Base-by-base conservation (phyloP, 1,139 yeast genomes). In the Magnusiomyces starmeri region DNA sequence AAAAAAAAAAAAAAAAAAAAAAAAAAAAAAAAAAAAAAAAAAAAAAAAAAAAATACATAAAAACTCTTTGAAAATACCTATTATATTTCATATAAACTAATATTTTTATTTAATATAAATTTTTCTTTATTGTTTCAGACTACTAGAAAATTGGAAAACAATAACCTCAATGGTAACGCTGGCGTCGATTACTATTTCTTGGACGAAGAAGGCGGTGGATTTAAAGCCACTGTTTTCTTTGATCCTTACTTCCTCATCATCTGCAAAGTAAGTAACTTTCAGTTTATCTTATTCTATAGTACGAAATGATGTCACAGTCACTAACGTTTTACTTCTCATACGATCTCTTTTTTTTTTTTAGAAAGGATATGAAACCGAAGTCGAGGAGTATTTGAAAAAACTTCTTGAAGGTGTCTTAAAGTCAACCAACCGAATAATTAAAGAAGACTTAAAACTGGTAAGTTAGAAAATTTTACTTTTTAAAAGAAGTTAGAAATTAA, bases 121-220 rank as follows among this genome's bases (percentile, higher is more conserved):
- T 35, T 35, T 41, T 25, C 16, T 24, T 42, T 51, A 27, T 39
- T 45, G 22, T 14, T 22, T 35, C 29, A 65, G 64, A 77, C 87
- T 2, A 77, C 83, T 1, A 68, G 83, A 8, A 78, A 82, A 18
- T 72, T 79, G 29, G 77, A 76, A 9, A 82, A 78, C 26, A 73
- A 75, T 21, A 32, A 27, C 8, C 16, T 20, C 10, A 25, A 29
- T 25, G 41, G 43, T 9, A 74, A 79, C 48, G 79, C 97, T 0
- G 98, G 92, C 3, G 97, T 92, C 3, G 97, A 92, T 63, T 89
- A 85, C 67, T 94, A 94, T 66, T 94, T 94, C 60, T 70, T 94
- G n/a, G 97, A 92, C 65, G 96, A 88, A 62, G 97, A 90, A 69
- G 99, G 99, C 44, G 98, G 97, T 2, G 81, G 87, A 39, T 94